Conservation (phyloP, 495 filamentous ascomycete species). For the Annulohypoxylon bovei region DNA sequence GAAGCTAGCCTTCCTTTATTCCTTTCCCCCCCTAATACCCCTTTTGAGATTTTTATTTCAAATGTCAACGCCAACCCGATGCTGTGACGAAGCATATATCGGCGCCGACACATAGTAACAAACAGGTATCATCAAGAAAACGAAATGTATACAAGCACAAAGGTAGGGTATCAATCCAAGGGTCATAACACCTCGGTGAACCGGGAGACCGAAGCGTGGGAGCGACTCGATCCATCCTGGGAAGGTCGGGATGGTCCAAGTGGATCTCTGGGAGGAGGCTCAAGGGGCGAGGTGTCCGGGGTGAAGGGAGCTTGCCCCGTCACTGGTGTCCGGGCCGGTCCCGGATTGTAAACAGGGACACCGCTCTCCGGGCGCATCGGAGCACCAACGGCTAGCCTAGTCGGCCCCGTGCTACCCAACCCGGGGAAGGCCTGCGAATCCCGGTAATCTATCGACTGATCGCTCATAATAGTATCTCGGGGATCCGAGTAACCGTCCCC, state of each 20-base stretch:
- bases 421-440: slow-evolving; percentile 59
- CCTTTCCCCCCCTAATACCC: slow-evolving; percentile 7
- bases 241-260: slow-evolving; percentile 57
- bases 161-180: slow-evolving; percentile 31
- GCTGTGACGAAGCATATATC: slow-evolving; percentile 24
- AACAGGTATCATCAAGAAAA: slow-evolving; percentile 43
- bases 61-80: slow-evolving; percentile 42
- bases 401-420: slow-evolving; percentile 41
- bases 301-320: slow-evolving; percentile 54
- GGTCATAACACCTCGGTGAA: slow-evolving; percentile 65
- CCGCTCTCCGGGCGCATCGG: slow-evolving; percentile 61
- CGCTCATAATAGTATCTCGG: slow-evolving; percentile 57
- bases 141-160: slow-evolving; percentile 33
- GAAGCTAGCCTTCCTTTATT: slow-evolving; percentile 7
- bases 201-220: slow-evolving; percentile 54
- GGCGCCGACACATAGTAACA: slow-evolving; percentile 28
- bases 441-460: slow-evolving; percentile 59
- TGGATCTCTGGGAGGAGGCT: slow-evolving; percentile 47
- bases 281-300: slow-evolving; percentile 36
- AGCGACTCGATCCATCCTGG: slow-evolving; percentile 54
- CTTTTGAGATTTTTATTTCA: slow-evolving; percentile 27
- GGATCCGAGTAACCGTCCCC: slow-evolving; percentile 75
- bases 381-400: slow-evolving; percentile 52
- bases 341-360: slow-evolving; percentile 54
- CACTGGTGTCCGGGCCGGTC: slow-evolving; percentile 57